These are phyloP conservation scores for Neospermospora avenae DNA, from an alignment of 2,329 filamentous ascomycete genomes.

Conservation along the genomic window DNA sequence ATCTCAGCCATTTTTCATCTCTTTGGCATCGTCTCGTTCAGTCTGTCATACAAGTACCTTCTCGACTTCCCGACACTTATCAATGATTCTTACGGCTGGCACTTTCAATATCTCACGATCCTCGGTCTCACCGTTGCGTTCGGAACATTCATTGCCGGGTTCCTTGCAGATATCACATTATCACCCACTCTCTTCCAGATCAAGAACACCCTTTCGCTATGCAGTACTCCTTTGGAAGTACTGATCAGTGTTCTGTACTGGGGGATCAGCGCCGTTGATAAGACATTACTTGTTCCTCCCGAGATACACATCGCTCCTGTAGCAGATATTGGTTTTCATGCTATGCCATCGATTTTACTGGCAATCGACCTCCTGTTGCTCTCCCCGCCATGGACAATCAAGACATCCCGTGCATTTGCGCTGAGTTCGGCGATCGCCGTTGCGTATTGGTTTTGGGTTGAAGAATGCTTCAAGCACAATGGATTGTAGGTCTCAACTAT, in stretches of 20 bases:
- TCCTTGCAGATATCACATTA: slow-evolving; percentile 62
- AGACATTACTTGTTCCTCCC: slow-evolving; percentile 48
- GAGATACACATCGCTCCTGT: slow-evolving; percentile 53
- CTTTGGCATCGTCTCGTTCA: slow-evolving; percentile 50
- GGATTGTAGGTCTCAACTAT: slow-evolving; percentile 50
- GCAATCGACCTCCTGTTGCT: slow-evolving; percentile 63
- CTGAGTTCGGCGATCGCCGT: slow-evolving; percentile 59
- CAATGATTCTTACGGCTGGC: slow-evolving; percentile 55
- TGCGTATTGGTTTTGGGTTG: slow-evolving; percentile 74
- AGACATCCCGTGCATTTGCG: slow-evolving; percentile 54
- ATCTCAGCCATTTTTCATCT: slow-evolving; percentile 61
- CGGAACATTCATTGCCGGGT: slow-evolving; percentile 57
- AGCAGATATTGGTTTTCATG: slow-evolving; percentile 63
- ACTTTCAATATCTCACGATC: slow-evolving; percentile 62
- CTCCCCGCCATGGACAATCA: slow-evolving; percentile 69
- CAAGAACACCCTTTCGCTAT: slow-evolving; percentile 66
- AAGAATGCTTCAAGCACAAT: slow-evolving; percentile 66
- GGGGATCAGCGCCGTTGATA: slow-evolving; percentile 59
- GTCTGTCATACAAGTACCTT: slow-evolving; percentile 52
- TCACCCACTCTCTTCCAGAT: slow-evolving; percentile 55
- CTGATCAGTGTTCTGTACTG: slow-evolving; percentile 72
- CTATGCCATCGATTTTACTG: slow-evolving; percentile 62
- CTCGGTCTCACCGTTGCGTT: slow-evolving; percentile 62
- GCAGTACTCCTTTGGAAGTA: slow-evolving; percentile 66
- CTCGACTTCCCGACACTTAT: slow-evolving; percentile 48